phyloP scores from a whole-genome alignment of 2,329 filamentous ascomycete species.

The Cryphonectria nitschkei region DNA sequence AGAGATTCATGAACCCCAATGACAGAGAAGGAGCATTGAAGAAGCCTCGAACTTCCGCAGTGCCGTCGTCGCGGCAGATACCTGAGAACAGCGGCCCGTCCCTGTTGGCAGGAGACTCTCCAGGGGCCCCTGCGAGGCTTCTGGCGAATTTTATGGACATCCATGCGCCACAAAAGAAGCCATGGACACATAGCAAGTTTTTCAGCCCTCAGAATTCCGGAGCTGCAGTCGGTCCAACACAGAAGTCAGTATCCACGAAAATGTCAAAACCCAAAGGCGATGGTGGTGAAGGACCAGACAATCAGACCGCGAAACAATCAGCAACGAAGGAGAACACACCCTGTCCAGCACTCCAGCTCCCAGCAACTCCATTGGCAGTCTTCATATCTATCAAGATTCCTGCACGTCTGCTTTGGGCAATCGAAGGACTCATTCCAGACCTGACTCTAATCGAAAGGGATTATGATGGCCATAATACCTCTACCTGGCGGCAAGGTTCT shows the following conservation, averaged over 20 bases:
- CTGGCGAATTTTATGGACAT: conserved; percentile 36
- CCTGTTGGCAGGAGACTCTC: conserved; percentile 18
- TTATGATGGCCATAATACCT: conserved; percentile 33
- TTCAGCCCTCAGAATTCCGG: conserved; percentile 19
- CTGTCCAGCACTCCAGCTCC: conserved; percentile 27
- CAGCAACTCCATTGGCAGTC: conserved; percentile 27
- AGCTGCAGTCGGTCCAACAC: neutral
- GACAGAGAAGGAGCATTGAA: neutral
- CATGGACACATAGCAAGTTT: conserved; percentile 31
- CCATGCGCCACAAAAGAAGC: conserved; percentile 33
- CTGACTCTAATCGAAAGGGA: conserved; percentile 37
- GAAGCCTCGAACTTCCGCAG: conserved; percentile 2
- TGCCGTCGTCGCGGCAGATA: neutral
- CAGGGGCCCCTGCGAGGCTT: conserved; percentile 24
- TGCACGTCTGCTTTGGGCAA: conserved; percentile 25
- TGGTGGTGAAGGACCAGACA: neutral
- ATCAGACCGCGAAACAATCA: neutral
- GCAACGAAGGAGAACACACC: conserved; percentile 18
- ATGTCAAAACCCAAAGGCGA: neutral
- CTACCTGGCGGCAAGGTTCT: conserved; percentile 32
- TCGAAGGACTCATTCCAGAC: conserved; percentile 33
- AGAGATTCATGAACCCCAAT: conserved; percentile 3
- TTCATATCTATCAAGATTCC: conserved; percentile 35
- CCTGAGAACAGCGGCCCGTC: neutral
- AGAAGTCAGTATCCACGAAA: neutral